Conservation (phyloP, 108 stramenopile species). For the Nannochloropsis granulata region DNA sequence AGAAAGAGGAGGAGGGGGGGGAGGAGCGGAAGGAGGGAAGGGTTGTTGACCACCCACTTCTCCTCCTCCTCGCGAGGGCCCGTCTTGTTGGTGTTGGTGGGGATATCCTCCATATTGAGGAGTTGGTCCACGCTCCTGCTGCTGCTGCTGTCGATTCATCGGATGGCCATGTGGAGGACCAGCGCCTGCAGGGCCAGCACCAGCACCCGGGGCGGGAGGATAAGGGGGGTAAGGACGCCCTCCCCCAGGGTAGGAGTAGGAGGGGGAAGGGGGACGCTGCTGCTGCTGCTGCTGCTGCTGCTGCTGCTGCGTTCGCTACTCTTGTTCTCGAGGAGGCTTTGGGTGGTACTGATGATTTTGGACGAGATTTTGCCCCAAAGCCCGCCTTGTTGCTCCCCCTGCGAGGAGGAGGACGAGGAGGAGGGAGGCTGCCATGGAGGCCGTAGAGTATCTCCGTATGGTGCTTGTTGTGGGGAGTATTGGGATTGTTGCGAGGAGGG, state of each 20-base stretch:
- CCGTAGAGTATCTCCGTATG: not conserved
- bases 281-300: not conserved
- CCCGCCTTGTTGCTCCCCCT: not conserved
- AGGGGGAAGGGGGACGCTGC: not conserved
- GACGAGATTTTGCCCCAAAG: not conserved
- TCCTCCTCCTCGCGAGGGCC: too few species aligned
- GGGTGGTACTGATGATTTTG: not conserved
- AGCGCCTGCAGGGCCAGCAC: too few species aligned
- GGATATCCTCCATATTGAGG: too few species aligned
- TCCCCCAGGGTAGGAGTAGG: not conserved
- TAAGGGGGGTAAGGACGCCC: too few species aligned
- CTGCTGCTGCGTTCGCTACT: not conserved
- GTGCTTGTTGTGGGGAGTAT: not conserved
- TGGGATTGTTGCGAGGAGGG: not conserved
- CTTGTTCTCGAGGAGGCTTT: not conserved
- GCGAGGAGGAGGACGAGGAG: not conserved
- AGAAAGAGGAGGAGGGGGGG: not conserved
- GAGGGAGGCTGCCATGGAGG: not conserved
- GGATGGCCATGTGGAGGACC: too few species aligned
- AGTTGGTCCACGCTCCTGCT: too few species aligned
- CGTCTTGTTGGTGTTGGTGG: too few species aligned
- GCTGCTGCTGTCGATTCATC: too few species aligned
- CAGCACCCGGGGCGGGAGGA: too few species aligned
- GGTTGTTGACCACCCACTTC: too few species aligned
- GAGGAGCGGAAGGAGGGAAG: not conserved